Base-by-base conservation (phyloP, 139 green algal species). In the Chlamydomonas incerta region DNA sequence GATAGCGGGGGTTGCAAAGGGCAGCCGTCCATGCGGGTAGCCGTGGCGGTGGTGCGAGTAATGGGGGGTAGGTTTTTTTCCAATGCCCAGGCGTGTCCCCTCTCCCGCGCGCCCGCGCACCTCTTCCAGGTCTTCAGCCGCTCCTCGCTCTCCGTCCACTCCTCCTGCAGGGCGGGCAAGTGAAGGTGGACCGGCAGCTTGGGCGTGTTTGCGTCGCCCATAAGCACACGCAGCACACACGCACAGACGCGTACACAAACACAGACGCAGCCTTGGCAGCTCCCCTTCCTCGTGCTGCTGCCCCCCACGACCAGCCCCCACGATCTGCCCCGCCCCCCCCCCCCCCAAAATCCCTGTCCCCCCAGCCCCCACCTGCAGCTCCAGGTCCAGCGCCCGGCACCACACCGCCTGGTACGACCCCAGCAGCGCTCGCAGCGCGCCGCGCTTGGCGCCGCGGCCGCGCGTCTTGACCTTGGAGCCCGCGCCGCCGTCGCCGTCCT, bases 111-210 rank as follows among this genome's bases (percentile, higher is more conserved):
- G 41, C 6, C 6, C 6, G 57, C 62, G 35, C 83, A 93, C 81
- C 83, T 69, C 41, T 29, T 75, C 87, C 90, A 91, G 57, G 60
- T 69, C 3, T 55, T 35, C 18, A 94, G 73, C 66, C 87, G 70
- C 31, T 84, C 82, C 62, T 90, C 74, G 69, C 81, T 89, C 73
- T 84, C 79, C 52, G 85, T 55, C 86, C 86, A 89, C 57, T 92
- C 87, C 52, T 89, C 83, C n/a, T 87, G 71, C 46, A 83, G n/a
- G n/a, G n/a, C n/a, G n/a, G n/a, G n/a, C n/a, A n/a, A n/a, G n/a
- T n/a, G n/a, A n/a, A n/a, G n/a, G n/a, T n/a, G n/a, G n/a, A n/a
- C n/a, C n/a, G n/a, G n/a, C n/a, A n/a, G n/a, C n/a, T n/a, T n/a
- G n/a, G n/a, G n/a, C n/a, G n/a, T n/a, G n/a, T n/a, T n/a, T n/a